Percentiles rank a stretch among this genome's conserved stretches.
Conservation (phyloP, 371 early-diverging fungal species). For the Mortierella sp. region DNA sequence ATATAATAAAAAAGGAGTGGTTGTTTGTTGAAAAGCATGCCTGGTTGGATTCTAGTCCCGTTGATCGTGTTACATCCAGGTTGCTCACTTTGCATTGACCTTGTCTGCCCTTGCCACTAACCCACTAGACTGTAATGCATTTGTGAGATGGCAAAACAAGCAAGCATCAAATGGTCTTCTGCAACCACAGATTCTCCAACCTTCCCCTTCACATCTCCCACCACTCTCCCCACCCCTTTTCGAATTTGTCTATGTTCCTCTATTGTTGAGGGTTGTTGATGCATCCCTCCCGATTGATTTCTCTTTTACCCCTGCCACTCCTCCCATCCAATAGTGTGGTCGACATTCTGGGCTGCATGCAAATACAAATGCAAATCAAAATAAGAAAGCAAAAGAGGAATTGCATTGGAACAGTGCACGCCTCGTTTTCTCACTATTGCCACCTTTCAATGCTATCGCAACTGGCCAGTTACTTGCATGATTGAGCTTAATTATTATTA, state of each 20-base stretch:
- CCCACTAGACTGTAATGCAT: too few relatives aligned
- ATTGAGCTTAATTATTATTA: not conserved
- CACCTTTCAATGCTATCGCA: not conserved
- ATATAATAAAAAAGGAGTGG: not conserved
- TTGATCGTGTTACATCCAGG: too few relatives aligned
- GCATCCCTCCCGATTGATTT: conserved; percentile 1
- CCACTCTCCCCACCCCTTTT: not conserved
- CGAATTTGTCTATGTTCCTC: not conserved
- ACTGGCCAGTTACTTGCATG: too few relatives aligned
- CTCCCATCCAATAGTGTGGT: conserved; percentile 1
- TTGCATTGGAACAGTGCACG: not conserved
- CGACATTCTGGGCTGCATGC: conserved; percentile 6
- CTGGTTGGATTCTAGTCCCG: too few relatives aligned
- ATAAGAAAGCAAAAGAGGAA: not conserved
- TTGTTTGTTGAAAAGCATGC: too few relatives aligned
- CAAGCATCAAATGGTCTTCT: not conserved
- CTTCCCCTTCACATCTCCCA: not conserved
- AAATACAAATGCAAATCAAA: not conserved
- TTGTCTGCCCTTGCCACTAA: too few relatives aligned
- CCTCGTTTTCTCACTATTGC: not conserved
- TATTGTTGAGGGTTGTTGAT: too few relatives aligned
- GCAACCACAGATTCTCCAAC: not conserved
- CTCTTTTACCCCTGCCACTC: not conserved
- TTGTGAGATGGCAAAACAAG: too few relatives aligned
- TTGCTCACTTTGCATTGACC: too few relatives aligned